phyloP scores from a whole-genome alignment of 1,139 yeast genomes.

The Pneumocystis murina region DNA sequence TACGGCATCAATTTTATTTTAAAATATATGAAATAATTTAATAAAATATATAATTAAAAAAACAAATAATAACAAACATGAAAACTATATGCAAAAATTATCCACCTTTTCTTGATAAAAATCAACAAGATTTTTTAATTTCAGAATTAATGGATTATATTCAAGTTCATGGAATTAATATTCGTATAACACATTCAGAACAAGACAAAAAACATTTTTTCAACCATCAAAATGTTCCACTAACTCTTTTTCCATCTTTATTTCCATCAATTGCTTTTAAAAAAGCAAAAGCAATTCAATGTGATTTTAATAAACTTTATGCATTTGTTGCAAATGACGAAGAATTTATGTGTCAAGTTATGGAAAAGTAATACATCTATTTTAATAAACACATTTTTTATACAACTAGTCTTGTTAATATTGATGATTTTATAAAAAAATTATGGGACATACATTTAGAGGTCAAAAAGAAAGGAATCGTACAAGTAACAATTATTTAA shows the following conservation, averaged over 20 bases:
- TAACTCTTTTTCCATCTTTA: slow-evolving; percentile 82
- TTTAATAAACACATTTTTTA: background rate
- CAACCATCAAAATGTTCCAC: slow-evolving; percentile 48
- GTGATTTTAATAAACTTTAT: slow-evolving; percentile 56
- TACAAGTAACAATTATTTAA: background rate
- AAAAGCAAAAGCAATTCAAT: slow-evolving; percentile 54
- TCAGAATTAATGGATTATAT: background rate
- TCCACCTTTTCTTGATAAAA: background rate
- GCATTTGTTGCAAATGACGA: slow-evolving; percentile 42
- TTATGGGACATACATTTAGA: slow-evolving; percentile 44
- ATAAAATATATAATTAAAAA: background rate
- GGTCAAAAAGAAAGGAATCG: slow-evolving; percentile 24
- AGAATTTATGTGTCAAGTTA: slow-evolving; percentile 46
- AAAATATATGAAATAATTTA: background rate
- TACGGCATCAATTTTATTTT: background rate
- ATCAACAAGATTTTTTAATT: background rate
- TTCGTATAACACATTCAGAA: slow-evolving; percentile 16
- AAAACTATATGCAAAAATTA: background rate
- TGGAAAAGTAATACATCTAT: slow-evolving; percentile 28
- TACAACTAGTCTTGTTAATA: slow-evolving; percentile 12
- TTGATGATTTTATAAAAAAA: slow-evolving; percentile 59
- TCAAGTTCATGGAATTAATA: slow-evolving; percentile 11
- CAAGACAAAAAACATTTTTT: slow-evolving; percentile 22
- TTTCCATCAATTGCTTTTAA: slow-evolving; percentile 55
- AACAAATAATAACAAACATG: background rate